Evolutionary conservation across 2,329 filamentous ascomycete species (phyloP).

Genomic region (Coniochaeta sp.): DNA sequence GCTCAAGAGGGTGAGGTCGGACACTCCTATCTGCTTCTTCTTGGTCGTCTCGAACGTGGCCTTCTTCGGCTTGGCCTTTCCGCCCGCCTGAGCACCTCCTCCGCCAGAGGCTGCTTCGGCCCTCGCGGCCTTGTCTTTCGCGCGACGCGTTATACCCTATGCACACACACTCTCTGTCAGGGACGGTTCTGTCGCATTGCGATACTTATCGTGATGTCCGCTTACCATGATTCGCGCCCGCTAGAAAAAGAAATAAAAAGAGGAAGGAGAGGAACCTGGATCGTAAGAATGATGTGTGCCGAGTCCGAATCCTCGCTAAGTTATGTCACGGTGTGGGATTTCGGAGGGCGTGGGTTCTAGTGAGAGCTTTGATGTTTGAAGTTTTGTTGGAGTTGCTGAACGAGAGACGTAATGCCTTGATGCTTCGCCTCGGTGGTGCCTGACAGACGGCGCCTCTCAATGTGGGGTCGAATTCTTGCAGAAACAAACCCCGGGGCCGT

Average conservation of each 20-base stretch:
- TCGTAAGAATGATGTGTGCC: background rate
- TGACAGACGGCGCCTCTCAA: background rate
- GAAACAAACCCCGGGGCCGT: no score
- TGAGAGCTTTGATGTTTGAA: no score
- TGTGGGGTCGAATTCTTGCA: background rate
- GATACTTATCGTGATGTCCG: background rate
- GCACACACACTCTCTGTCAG: constrained; percentile 5
- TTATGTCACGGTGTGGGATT: background rate
- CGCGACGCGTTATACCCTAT: constrained; percentile 42
- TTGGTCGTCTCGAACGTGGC: constrained; percentile 92
- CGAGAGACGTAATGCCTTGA: background rate
- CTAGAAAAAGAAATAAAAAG: background rate
- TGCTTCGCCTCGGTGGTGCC: background rate
- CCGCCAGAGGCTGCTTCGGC: constrained; percentile 33
- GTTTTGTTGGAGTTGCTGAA: background rate
- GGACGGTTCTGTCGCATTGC: background rate
- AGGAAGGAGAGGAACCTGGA: background rate
- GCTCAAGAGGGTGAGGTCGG: constrained; percentile 92
- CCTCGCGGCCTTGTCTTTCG: constrained; percentile 38
- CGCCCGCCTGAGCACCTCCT: constrained; percentile 30
- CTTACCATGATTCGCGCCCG: constrained; percentile 1
- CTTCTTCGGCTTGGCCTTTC: constrained; percentile 72
- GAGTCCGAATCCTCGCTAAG: background rate
- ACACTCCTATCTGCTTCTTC: constrained; percentile 99
- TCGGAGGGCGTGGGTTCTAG: background rate